Conservation (phyloP, 805 yeast genomes). For the Saturnispora besseyi region DNA sequence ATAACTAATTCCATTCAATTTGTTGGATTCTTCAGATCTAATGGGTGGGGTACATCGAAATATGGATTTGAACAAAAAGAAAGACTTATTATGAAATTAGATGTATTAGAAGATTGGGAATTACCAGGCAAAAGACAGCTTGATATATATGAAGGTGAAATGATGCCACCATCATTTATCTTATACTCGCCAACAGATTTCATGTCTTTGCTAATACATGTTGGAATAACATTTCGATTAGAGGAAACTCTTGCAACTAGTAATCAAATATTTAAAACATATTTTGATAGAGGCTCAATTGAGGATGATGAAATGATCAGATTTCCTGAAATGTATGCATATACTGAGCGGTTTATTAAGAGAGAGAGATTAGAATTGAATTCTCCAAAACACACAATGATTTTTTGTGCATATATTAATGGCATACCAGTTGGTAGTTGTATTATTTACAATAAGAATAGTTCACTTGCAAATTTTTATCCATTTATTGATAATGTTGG, state of each 20-base stretch:
- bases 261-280: conserved; percentile 31
- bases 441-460: conserved; percentile 37
- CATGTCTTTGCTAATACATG: conserved; percentile 33
- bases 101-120: conserved; percentile 36
- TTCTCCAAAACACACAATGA: conserved; percentile 33
- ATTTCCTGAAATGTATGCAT: conserved; percentile 25
- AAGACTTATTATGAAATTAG: conserved; percentile 32
- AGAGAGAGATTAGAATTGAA: conserved; percentile 32
- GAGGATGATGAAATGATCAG: conserved; percentile 20
- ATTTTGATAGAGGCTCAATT: conserved; percentile 17
- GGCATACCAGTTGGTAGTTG: conserved; percentile 33
- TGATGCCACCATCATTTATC: background rate
- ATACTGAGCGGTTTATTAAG: conserved; percentile 4
- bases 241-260: conserved; percentile 32
- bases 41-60: conserved; percentile 34
- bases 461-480: conserved; percentile 37
- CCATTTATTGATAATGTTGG: conserved; percentile 42
- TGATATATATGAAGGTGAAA: background rate
- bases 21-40: conserved; percentile 29
- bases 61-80: conserved; percentile 7
- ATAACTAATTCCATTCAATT: conserved; percentile 8
- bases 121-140: conserved; percentile 30
- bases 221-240: conserved; percentile 50
- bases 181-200: conserved; percentile 1
- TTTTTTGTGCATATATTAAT: conserved; percentile 17